Evolutionary conservation across 805 yeast genomes (phyloP), one percentile per base, ranked within the genome.

Genomic region (Isabelozyma pseudorhagii): DNA sequence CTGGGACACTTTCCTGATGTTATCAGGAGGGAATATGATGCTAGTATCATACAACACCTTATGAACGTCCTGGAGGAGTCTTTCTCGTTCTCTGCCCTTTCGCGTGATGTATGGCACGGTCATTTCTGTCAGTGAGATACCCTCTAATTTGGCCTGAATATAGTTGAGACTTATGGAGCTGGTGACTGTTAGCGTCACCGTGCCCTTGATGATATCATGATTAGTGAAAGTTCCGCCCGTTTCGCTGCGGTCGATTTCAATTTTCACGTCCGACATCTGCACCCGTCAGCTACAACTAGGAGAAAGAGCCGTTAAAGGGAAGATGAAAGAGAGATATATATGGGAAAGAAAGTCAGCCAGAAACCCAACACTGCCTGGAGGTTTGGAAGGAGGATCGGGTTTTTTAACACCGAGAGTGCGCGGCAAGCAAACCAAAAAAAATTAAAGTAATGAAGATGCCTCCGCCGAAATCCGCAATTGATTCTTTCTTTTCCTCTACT

Each of bases 131-230:
- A 59, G 61, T 9, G 82, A 62, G 0, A 76, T 60, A 1, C 84
- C 86, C 54, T 79, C 79, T 13, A 81, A 63, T 54, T 81, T 80
- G 42, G 80, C 83, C 51, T 75, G 79, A 38, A 81, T 75, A 52
- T 69, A 69, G 39, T 72, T 72, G 38, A 81, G 62, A 1, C 77
- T 58, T n/a, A 77, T 64, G 9, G 80, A 71, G 3, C 70, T 61
- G 8, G 72, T 62, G 6, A 72, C 76, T 13, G 62, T 63, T 46
- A 80, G 62, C 11, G 57, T 54, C 1, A 80, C 75, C 4, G 49
- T 54, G 0, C 84, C 84, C 36, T 60, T 49, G 9, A 80, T 61
- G 7, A 62, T 59, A 49, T 80, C 84, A 50, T 71, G 59, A 51
- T 77, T 78, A 34, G 83, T 78, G 58, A 74, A 80, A 0, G 75